phyloP scores from a whole-genome alignment of 495 filamentous ascomycete species.

The Penicillium silybi region DNA sequence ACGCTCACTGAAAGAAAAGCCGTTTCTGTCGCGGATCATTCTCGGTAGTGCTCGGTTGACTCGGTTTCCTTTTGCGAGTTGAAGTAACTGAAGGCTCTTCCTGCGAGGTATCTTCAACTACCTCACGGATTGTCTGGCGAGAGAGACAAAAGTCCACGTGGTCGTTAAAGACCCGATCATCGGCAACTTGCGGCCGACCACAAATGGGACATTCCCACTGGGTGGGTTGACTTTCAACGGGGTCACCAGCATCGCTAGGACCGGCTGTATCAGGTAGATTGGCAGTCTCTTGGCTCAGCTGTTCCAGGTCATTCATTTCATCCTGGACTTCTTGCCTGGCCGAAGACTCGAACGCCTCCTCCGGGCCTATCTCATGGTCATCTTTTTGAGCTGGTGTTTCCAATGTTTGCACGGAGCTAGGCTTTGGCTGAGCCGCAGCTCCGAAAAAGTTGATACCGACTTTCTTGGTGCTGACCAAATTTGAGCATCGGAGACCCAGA shows the following conservation, averaged over 20 bases:
- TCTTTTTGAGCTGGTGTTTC: conserved; percentile 2
- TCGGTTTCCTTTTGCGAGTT: conserved; percentile 30
- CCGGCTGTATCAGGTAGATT: conserved; percentile 1
- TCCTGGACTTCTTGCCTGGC: conserved; percentile 61
- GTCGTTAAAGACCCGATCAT: conserved; percentile 80
- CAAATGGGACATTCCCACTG: conserved; percentile 91
- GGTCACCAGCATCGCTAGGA: not conserved
- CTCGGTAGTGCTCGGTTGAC: conserved; percentile 8
- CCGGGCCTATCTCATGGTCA: conserved; percentile 66
- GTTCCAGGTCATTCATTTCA: conserved; percentile 61
- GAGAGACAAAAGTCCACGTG: conserved; percentile 95
- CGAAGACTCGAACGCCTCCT: conserved; percentile 64
- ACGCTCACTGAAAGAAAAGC: conserved; percentile 33
- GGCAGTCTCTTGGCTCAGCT: conserved; percentile 56
- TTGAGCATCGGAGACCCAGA: conserved; percentile 84
- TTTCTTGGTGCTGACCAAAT: conserved; percentile 81
- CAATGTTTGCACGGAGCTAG: not conserved
- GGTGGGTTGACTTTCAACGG: conserved; percentile 26
- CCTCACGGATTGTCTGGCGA: conserved; percentile 77
- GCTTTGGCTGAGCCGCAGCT: conserved; percentile 25
- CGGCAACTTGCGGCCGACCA: conserved; percentile 61
- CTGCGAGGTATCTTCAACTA: conserved; percentile 49
- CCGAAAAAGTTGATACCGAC: conserved; percentile 79
- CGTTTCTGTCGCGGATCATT: conserved; percentile 36
- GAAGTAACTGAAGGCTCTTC: conserved; percentile 1